Base-by-base conservation (phyloP, 2,329 filamentous ascomycete genomes). In the Domatiomyces catenatus region DNA sequence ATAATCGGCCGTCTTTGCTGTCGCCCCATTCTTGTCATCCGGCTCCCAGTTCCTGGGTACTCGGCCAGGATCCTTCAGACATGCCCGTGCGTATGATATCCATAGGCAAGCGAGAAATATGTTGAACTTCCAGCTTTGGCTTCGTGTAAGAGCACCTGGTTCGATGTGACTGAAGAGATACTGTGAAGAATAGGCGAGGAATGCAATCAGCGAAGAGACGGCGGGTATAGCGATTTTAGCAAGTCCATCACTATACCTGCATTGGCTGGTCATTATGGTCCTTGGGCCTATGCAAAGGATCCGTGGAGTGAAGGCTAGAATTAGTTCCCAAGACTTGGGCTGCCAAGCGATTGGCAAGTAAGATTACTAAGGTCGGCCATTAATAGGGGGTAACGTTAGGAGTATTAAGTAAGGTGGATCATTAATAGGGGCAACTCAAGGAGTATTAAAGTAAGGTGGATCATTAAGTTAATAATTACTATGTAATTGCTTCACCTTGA, bases 171-270 rank as follows among this genome's bases (percentile, higher is more conserved):
- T 36, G 56, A 82, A 77, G 10, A 82, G 69, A 58, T 70, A 72
- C 62, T 81, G 79, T 5, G 79, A 79, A 2, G 75, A 69, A 61
- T 77, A 79, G 1, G 75, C 72, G 6, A 82, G 70, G 52, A 81
- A 79, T 18, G 66, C 64, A 48, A 82, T 77, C n/a, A 82, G 63
- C 0, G 64, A 51, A 24, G 71, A 71, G 3, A 79, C 75, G 3
- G 64, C 69, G 0, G 76, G 77, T 2, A 79, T 67, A 4, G 76
- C 75, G 18, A 80, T 65, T 47, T 50, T 56, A 12, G 56, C 48
- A 39, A 39, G 32, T 39, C 32, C 15, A 15, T 39, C 32, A 39
- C 32, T 39, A 39, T 39, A 39, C 32, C 32, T 39, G 32, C 32
- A 39, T 15, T 39, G 4, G 32, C 32, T 39, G 15, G 32, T 15